Percentiles rank a stretch among this genome's conserved stretches.
Evolutionary conservation across 1,284 basidiomycete genomes (phyloP).

Genomic region (Mycena citricolor): DNA sequence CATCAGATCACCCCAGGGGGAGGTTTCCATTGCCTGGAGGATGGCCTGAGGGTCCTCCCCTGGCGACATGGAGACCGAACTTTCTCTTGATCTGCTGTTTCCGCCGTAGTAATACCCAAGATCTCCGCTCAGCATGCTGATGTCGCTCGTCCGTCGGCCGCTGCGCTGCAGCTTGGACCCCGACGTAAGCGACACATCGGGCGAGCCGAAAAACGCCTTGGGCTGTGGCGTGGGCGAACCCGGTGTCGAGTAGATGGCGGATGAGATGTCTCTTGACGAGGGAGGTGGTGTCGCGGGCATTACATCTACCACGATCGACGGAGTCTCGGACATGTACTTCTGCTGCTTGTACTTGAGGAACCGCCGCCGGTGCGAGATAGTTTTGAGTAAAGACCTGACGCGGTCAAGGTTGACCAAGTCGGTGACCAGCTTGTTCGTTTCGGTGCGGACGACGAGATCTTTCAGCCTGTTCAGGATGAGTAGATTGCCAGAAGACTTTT

Average conservation of each 20-base stretch:
- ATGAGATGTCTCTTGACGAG: conserved; percentile 56
- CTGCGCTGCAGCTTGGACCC: conserved; percentile 52
- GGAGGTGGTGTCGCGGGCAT: conserved; percentile 51
- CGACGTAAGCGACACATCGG: conserved; percentile 48
- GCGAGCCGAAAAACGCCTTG: conserved; percentile 40
- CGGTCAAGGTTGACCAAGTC: conserved; percentile 84
- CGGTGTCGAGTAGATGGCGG: conserved; percentile 44
- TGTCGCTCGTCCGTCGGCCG: conserved; percentile 53
- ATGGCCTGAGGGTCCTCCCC: conserved; percentile 56
- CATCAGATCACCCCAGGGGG: conserved; percentile 70
- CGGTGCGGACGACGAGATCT: conserved; percentile 75
- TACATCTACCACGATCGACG: conserved; percentile 64
- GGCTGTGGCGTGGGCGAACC: conserved; percentile 42
- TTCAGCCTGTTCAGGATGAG: conserved; percentile 56
- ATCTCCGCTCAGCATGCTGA: conserved; percentile 60
- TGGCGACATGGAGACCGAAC: conserved; percentile 47
- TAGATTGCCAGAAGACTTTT: conserved; percentile 1
- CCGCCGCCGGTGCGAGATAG: conserved; percentile 70
- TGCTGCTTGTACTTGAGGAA: conserved; percentile 54
- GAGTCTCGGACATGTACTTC: conserved; percentile 49
- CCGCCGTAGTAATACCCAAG: no score
- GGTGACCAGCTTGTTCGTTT: conserved; percentile 76
- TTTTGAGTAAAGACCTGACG: conserved; percentile 75
- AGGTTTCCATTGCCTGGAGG: conserved; percentile 60
- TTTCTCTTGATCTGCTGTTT: conserved; percentile 41